These are phyloP conservation scores for Ammopiptanthus mongolicus DNA, from an alignment of 306 rosid species.

Conservation along the genomic window DNA sequence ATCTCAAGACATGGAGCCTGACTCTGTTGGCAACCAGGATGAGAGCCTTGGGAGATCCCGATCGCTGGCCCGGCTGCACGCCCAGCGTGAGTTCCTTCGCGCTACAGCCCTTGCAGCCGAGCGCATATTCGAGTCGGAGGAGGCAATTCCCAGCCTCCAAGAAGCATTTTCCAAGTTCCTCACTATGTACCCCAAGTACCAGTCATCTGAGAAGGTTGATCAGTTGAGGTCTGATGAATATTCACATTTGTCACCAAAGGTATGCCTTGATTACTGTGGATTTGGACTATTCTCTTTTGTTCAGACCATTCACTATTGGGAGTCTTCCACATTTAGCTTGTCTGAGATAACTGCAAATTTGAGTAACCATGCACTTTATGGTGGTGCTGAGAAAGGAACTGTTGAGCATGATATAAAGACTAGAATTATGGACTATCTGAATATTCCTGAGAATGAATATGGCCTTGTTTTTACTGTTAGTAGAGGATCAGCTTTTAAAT, in stretches of 20 bases:
- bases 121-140: conserved; percentile 65
- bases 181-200: conserved; percentile 86
- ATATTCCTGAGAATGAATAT: conserved; percentile 91
- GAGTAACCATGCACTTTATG: conserved; percentile 90
- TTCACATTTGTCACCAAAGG: conserved; percentile 80
- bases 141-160: conserved; percentile 49
- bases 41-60: conserved; percentile 70
- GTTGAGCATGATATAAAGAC: conserved; percentile 81
- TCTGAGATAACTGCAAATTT: conserved; percentile 94
- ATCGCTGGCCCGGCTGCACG: conserved; percentile 79
- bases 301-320: conserved; percentile 94
- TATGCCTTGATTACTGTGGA: conserved; percentile 98
- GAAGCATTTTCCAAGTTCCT: conserved; percentile 77
- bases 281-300: conserved; percentile 86
- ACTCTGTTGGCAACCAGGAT: conserved; percentile 51
- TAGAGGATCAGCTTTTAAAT: conserved; percentile 87
- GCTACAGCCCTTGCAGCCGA: conserved; percentile 94
- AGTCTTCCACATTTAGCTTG: conserved; percentile 91
- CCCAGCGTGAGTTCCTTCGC: conserved; percentile 84
- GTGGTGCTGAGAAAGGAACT: conserved; percentile 86
- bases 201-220: conserved; percentile 80
- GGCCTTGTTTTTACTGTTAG: conserved; percentile 96
- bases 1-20: conserved; percentile 71
- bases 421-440: conserved; percentile 88
- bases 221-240: conserved; percentile 85